Percentiles rank a stretch among this genome's conserved stretches.
Evolutionary conservation across 2,329 filamentous ascomycete genomes (phyloP).

Genomic region (Colletotrichum sp.): DNA sequence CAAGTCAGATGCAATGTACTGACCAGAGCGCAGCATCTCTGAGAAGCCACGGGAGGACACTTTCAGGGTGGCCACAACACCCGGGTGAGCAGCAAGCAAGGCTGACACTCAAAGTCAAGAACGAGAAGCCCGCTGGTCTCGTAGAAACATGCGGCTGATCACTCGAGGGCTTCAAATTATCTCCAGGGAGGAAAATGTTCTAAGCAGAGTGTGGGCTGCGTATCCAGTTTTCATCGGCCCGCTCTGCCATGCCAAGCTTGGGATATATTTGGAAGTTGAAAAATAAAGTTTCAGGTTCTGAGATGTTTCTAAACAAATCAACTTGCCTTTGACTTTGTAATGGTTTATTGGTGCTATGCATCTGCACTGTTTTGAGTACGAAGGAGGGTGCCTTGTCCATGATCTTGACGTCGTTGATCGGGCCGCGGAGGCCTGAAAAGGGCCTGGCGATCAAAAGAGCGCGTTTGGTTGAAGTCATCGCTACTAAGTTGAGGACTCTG

Average conservation of each 20-base stretch:
- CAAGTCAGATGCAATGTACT: neutral
- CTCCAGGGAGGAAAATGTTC: neutral
- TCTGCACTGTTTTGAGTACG: neutral
- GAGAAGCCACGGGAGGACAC: neutral
- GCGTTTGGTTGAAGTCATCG: neutral
- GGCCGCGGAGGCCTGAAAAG: neutral
- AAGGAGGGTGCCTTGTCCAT: neutral
- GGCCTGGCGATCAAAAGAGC: neutral
- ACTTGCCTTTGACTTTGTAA: neutral
- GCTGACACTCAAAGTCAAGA: neutral
- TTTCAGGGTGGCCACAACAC: neutral
- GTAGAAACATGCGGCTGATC: neutral
- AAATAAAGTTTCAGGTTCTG: accelerated
- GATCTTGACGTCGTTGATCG: neutral
- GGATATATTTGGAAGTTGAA: neutral
- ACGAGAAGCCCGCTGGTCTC: neutral
- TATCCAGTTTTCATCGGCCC: neutral
- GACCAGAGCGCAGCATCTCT: neutral
- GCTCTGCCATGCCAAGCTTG: neutral
- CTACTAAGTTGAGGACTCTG: neutral
- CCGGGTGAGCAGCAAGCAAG: neutral
- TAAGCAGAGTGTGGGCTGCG: neutral
- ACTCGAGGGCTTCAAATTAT: neutral
- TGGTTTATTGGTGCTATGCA: neutral
- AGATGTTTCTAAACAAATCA: neutral